A percentile compares a stretch with the other conserved stretches of the same genome.
phyloP scores from a whole-genome alignment of 345 rosid genomes.

The Clarkia xantiana region DNA sequence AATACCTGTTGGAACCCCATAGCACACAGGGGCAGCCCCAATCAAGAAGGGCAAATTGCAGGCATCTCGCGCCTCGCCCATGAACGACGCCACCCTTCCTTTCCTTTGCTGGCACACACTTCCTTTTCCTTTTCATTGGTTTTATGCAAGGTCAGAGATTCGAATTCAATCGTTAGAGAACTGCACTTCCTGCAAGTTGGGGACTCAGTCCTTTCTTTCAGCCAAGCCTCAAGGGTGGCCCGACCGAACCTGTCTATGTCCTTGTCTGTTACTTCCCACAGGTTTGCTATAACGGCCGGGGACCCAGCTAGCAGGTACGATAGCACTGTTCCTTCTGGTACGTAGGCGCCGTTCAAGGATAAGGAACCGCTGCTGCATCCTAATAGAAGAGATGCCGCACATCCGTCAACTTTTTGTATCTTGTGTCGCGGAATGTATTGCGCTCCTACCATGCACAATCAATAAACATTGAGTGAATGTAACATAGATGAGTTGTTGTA shows the following conservation, averaged over 20 bases:
- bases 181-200: conserved; percentile 27
- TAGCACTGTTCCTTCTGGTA: conserved; percentile 62
- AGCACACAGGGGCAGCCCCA: conserved; percentile 93
- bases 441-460: conserved; percentile 31
- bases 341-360: conserved; percentile 51
- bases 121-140: conserved; percentile 33
- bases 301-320: conserved; percentile 70
- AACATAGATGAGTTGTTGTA: no score
- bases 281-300: conserved; percentile 64
- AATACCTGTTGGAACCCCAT: conserved; percentile 86
- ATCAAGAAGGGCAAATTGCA: conserved; percentile 58
- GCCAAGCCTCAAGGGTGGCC: conserved; percentile 69
- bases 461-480: conserved; percentile 11
- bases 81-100: conserved; percentile 60
- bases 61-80: conserved; percentile 59
- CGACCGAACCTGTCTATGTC: conserved; percentile 84
- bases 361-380: conserved; percentile 93
- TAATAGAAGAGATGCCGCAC: conserved; percentile 78
- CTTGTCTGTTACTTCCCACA: conserved; percentile 93
- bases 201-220: conserved; percentile 44
- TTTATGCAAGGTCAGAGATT: conserved; percentile 21
- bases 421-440: conserved; percentile 57
- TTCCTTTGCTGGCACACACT: conserved; percentile 35
- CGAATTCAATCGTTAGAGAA: conserved; percentile 35
- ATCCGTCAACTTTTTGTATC: conserved; percentile 55